These are phyloP conservation scores for Paecilomyces sp. DNA, from an alignment of 2,329 filamentous ascomycete genomes.

Conservation along the genomic window DNA sequence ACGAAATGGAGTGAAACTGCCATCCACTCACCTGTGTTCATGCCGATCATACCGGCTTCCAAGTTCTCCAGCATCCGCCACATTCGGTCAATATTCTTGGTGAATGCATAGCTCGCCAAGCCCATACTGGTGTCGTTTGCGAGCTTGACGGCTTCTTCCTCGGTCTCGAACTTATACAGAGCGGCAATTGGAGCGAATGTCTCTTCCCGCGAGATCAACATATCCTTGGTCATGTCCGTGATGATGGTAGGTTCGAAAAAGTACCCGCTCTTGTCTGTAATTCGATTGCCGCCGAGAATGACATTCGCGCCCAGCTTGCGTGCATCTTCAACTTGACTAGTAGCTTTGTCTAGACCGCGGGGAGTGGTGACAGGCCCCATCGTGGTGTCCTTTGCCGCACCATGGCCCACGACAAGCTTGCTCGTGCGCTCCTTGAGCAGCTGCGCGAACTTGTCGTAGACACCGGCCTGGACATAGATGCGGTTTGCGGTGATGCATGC, in stretches of 20 bases:
- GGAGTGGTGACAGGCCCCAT: constrained; percentile 56
- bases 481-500: constrained; percentile 41
- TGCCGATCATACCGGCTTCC: constrained; percentile 63
- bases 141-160: constrained; percentile 54
- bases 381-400: constrained; percentile 47
- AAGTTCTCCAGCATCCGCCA: constrained; percentile 61
- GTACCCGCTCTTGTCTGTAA: constrained; percentile 51
- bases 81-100: constrained; percentile 58
- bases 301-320: constrained; percentile 55
- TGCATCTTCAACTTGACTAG: constrained; percentile 58
- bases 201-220: constrained; percentile 54
- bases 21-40: constrained; percentile 50
- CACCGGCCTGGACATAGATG: constrained; percentile 36
- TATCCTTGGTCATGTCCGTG: constrained; percentile 50
- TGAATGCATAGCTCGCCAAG: constrained; percentile 61
- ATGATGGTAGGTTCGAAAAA: constrained; percentile 66
- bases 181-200: constrained; percentile 60
- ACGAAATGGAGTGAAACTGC: background rate
- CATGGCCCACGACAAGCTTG: constrained; percentile 53
- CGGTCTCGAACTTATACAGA: constrained; percentile 58
- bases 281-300: constrained; percentile 50
- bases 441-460: constrained; percentile 47
- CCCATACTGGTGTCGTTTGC: constrained; percentile 61
- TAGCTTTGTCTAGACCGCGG: constrained; percentile 49
- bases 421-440: constrained; percentile 47